Evolutionary conservation across 2,329 filamentous ascomycete genomes (phyloP).

Genomic region (Apiospora hydei): DNA sequence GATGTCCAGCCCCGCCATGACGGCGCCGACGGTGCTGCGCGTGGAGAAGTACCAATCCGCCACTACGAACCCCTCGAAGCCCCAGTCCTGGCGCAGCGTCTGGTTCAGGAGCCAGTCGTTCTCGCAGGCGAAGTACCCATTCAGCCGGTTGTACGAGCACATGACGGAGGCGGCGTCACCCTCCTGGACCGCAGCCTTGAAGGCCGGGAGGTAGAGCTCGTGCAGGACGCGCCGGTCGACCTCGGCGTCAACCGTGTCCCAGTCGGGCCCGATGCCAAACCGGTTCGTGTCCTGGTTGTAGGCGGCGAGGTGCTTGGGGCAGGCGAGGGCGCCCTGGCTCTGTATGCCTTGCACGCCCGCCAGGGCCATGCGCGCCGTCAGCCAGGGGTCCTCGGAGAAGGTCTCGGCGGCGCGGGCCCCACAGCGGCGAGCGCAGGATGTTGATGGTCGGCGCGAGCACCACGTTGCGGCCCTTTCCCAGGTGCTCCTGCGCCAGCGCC

Average conservation of each 20-base stretch:
- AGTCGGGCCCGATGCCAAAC: neutral
- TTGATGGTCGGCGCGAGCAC: conserved; percentile 69
- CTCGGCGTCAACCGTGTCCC: conserved; percentile 59
- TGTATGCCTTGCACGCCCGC: conserved; percentile 62
- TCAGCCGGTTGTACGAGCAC: conserved; percentile 67
- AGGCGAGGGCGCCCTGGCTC: conserved; percentile 61
- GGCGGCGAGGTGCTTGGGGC: conserved; percentile 67
- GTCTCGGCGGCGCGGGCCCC: conserved; percentile 67
- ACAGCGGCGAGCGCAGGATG: conserved; percentile 66
- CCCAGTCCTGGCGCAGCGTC: conserved; percentile 63
- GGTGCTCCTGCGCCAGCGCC: conserved; percentile 60
- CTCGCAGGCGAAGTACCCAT: conserved; percentile 62
- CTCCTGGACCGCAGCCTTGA: conserved; percentile 63
- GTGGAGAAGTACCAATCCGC: conserved; percentile 64
- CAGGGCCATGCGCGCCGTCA: conserved; percentile 61
- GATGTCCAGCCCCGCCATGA: conserved; percentile 61
- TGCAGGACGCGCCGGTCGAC: conserved; percentile 62
- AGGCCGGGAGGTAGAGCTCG: conserved; percentile 65
- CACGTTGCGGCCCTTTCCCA: conserved; percentile 63
- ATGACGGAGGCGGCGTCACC: conserved; percentile 61
- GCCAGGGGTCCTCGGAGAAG: conserved; percentile 64
- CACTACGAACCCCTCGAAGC: conserved; percentile 63
- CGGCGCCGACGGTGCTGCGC: conserved; percentile 59
- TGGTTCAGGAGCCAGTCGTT: conserved; percentile 58
- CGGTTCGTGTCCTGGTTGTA: conserved; percentile 67